Conservation (phyloP, 139 green algal species). For the Micromonas commoda region DNA sequence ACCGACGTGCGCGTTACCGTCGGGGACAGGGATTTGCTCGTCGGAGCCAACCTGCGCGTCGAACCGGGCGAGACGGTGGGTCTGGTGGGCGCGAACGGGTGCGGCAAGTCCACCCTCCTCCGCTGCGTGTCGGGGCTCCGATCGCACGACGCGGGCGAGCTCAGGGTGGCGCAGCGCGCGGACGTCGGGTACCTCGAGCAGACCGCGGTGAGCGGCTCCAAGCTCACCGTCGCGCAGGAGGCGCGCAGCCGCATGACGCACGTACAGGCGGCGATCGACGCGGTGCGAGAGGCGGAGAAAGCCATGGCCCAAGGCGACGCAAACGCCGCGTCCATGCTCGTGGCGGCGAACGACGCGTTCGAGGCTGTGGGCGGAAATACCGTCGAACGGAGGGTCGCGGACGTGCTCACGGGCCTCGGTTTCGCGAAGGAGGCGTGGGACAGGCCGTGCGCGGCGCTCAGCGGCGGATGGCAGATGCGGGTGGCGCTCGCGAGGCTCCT, state of each 20-base stretch:
- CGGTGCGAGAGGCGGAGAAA: constrained; percentile 6
- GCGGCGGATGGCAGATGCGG: constrained; percentile 71
- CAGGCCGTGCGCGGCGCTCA: constrained; percentile 48
- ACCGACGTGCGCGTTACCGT: not conserved
- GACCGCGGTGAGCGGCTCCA: constrained; percentile 53
- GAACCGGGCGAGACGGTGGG: constrained; percentile 14
- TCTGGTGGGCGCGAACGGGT: constrained; percentile 57
- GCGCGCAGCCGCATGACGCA: constrained; percentile 46
- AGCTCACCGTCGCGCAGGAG: constrained; percentile 56
- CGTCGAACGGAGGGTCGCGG: constrained; percentile 44
- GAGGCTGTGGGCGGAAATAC: constrained; percentile 46
- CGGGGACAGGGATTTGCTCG: not conserved
- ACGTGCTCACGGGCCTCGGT: constrained; percentile 52
- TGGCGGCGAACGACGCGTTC: constrained; percentile 38
- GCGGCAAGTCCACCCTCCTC: constrained; percentile 59
- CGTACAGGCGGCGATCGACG: constrained; percentile 23
- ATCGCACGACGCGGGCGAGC: constrained; percentile 24
- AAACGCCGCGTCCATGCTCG: constrained; percentile 28
- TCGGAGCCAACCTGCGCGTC: not conserved
- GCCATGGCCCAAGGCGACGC: constrained; percentile 20
- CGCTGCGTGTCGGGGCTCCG: constrained; percentile 37
- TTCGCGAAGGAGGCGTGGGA: constrained; percentile 67
- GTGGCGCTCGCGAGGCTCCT: constrained; percentile 74
- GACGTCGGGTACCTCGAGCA: constrained; percentile 56
- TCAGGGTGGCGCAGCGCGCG: not conserved